Percentiles rank a stretch among this genome's conserved stretches.
Evolutionary conservation across 768 basidiomycete species (phyloP).

Genomic region (Pleurotus ostreatus): DNA sequence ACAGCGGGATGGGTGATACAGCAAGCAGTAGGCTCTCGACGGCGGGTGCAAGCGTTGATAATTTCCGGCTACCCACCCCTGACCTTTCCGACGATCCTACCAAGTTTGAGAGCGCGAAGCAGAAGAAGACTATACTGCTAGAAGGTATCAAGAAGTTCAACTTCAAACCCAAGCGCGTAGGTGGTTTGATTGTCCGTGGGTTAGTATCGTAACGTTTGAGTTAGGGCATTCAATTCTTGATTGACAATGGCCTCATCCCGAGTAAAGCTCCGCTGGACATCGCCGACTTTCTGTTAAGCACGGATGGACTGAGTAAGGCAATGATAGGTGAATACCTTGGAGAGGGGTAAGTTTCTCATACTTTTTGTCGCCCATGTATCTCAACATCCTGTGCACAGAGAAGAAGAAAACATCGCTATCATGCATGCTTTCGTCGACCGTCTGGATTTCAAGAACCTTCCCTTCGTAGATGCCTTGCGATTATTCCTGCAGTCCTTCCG

Average conservation of each 20-base stretch:
- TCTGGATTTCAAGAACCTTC: slow-evolving; percentile 77
- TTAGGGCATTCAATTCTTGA: slow-evolving; percentile 85
- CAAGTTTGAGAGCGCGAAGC: slow-evolving; percentile 92
- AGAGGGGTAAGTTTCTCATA: slow-evolving; percentile 68
- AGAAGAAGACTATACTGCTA: slow-evolving; percentile 89
- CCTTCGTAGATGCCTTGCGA: slow-evolving; percentile 88
- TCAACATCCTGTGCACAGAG: slow-evolving; percentile 42
- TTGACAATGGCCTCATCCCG: slow-evolving; percentile 84
- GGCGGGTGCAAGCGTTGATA: slow-evolving; percentile 45
- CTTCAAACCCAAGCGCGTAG: slow-evolving; percentile 93
- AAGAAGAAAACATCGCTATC: slow-evolving; percentile 82
- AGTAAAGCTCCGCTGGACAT: slow-evolving; percentile 71
- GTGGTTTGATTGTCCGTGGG: slow-evolving; percentile 16
- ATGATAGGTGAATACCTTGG: slow-evolving; percentile 99
- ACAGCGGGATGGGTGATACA: slow-evolving; percentile 51
- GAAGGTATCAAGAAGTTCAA: slow-evolving; percentile 99
- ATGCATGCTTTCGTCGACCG: slow-evolving; percentile 98
- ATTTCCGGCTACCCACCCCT: slow-evolving; percentile 65
- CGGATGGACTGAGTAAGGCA: slow-evolving; percentile 91
- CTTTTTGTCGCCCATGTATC: neutral
- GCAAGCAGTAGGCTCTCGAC: slow-evolving; percentile 53
- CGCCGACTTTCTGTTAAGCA: slow-evolving; percentile 78
- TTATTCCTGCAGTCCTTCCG: slow-evolving; percentile 93
- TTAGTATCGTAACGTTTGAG: too few relatives aligned
- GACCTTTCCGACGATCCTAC: slow-evolving; percentile 87